A percentile compares a stretch with the other conserved stretches of the same genome.
Conservation (phyloP, 2,329 filamentous ascomycete genomes). For the Talaromyces verruculosus region DNA sequence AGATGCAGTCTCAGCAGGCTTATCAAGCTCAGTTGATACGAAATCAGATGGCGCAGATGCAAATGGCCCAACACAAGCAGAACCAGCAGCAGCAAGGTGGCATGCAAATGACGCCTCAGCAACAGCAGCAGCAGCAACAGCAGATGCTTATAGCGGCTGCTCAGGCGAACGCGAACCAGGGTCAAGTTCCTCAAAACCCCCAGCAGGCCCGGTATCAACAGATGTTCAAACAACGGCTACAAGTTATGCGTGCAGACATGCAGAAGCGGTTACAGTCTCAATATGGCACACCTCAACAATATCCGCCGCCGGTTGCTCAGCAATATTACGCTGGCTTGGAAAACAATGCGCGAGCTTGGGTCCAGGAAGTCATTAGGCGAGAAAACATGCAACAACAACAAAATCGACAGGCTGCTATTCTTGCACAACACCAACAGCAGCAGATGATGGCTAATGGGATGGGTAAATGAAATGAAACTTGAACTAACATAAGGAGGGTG, state of each 20-base stretch:
- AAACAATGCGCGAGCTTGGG: conserved; percentile 38
- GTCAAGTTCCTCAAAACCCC: conserved; percentile 35
- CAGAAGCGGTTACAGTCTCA: conserved; percentile 38
- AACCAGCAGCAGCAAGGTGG: conserved; percentile 24
- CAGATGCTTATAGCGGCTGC: conserved; percentile 42
- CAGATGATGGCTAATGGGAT: conserved; percentile 46
- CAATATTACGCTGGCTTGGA: conserved; percentile 41
- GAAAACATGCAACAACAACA: conserved; percentile 37
- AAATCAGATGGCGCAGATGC: conserved; percentile 28
- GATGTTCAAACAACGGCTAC: conserved; percentile 39
- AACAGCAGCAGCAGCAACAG: conserved; percentile 40
- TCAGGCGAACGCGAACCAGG: conserved; percentile 37
- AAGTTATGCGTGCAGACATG: conserved; percentile 40
- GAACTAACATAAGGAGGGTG: not conserved
- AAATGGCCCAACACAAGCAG: conserved; percentile 33
- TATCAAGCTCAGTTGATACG: conserved; percentile 24
- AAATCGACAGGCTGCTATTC: conserved; percentile 16
- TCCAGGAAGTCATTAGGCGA: conserved; percentile 41
- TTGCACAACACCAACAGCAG: conserved; percentile 33
- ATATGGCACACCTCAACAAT: conserved; percentile 41
- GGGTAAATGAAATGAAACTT: conserved; percentile 31
- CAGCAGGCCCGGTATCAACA: conserved; percentile 37
- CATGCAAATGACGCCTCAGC: conserved; percentile 24
- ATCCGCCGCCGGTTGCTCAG: conserved; percentile 40
- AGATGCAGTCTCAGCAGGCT: conserved; percentile 26